Conservation (phyloP, 2,329 filamentous ascomycete species). For the Gnomoniopsis smithogilvyi region DNA sequence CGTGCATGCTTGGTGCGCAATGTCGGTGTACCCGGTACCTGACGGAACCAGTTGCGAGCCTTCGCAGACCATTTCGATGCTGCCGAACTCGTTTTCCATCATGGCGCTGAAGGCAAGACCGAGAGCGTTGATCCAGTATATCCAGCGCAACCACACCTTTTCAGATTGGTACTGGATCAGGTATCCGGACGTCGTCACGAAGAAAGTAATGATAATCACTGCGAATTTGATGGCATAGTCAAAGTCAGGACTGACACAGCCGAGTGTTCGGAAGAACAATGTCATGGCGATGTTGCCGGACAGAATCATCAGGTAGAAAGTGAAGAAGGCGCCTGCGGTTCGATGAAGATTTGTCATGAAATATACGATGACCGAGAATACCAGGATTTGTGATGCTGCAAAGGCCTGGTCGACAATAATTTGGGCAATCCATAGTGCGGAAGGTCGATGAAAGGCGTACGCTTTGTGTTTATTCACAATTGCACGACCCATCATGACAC, state of each 20-base stretch:
- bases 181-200: constrained; percentile 78
- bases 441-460: constrained; percentile 79
- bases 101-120: constrained; percentile 73
- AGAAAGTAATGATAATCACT: constrained; percentile 75
- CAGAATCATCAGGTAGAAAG: constrained; percentile 68
- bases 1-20: constrained; percentile 77
- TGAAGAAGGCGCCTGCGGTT: constrained; percentile 76
- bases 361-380: constrained; percentile 75
- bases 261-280: constrained; percentile 72
- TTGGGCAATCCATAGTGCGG: constrained; percentile 78
- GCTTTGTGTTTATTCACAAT: constrained; percentile 83
- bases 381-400: constrained; percentile 63
- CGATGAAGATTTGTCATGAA: constrained; percentile 70
- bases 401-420: constrained; percentile 77
- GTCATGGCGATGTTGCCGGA: constrained; percentile 71
- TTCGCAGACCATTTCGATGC: constrained; percentile 66
- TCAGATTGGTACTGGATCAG: constrained; percentile 75
- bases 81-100: constrained; percentile 84
- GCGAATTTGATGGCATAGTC: constrained; percentile 84
- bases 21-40: constrained; percentile 66
- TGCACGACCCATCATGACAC: constrained; percentile 70
- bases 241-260: constrained; percentile 74
- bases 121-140: constrained; percentile 73
- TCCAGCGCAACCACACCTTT: constrained; percentile 76
- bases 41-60: constrained; percentile 66